Evolutionary conservation across 2,329 filamentous ascomycete genomes (phyloP).

Genomic region (Dactylellina parvicollis): DNA sequence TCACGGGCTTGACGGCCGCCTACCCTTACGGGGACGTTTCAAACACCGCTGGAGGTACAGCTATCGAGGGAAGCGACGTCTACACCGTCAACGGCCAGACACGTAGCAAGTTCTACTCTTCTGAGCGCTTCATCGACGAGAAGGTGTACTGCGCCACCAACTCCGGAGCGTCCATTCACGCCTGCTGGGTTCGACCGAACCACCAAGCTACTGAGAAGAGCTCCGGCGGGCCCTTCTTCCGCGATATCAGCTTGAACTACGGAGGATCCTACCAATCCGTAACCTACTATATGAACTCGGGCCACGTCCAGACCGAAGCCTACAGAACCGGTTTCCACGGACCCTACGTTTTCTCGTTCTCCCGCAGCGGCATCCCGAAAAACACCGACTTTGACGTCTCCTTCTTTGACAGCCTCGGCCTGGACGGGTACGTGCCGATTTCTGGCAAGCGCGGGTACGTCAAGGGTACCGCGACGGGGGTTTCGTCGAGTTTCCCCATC

Average conservation of each 20-base stretch:
- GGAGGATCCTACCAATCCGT: constrained; percentile 69
- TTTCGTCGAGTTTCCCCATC: constrained; percentile 66
- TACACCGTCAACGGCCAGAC: constrained; percentile 72
- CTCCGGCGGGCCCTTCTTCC: constrained; percentile 74
- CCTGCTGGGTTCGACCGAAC: constrained; percentile 69
- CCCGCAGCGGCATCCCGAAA: constrained; percentile 67
- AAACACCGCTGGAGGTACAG: constrained; percentile 66
- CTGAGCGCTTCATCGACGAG: constrained; percentile 74
- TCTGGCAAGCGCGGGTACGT: constrained; percentile 68
- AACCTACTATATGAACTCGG: constrained; percentile 73
- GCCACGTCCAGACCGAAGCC: constrained; percentile 71
- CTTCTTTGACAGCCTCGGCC: constrained; percentile 69
- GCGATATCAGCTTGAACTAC: constrained; percentile 66
- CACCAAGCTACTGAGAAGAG: constrained; percentile 69
- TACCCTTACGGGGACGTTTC: constrained; percentile 69
- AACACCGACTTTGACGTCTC: constrained; percentile 65
- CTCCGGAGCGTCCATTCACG: constrained; percentile 59
- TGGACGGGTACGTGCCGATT: constrained; percentile 69
- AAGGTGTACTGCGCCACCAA: constrained; percentile 67
- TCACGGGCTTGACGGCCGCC: constrained; percentile 65
- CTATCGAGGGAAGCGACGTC: constrained; percentile 64
- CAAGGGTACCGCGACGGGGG: constrained; percentile 70
- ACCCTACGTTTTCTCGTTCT: constrained; percentile 72
- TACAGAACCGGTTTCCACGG: constrained; percentile 73
- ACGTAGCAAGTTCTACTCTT: constrained; percentile 76